Conservation (phyloP, 2,329 filamentous ascomycete species). For the Teratosphaeria destructans region DNA sequence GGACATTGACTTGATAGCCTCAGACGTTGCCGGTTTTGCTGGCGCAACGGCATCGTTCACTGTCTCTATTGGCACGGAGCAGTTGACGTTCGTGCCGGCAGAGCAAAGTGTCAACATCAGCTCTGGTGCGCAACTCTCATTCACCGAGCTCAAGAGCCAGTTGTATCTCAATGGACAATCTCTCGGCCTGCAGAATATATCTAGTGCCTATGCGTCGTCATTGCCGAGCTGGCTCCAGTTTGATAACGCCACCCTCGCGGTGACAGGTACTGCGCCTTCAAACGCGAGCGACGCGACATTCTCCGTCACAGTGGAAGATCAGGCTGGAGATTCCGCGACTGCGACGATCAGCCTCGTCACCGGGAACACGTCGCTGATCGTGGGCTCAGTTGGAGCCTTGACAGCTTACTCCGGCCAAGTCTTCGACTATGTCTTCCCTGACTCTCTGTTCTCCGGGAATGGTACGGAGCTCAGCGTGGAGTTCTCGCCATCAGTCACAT, state of each 20-base stretch:
- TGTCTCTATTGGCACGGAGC: conserved; percentile 60
- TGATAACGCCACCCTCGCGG: conserved; percentile 48
- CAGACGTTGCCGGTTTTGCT: conserved; percentile 68
- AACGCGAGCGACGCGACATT: conserved; percentile 52
- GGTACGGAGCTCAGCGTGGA: conserved; percentile 35
- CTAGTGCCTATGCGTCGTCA: conserved; percentile 38
- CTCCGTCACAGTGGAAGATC: conserved; percentile 49
- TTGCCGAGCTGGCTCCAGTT: conserved; percentile 62
- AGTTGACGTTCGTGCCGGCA: conserved; percentile 53
- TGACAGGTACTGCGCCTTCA: conserved; percentile 56
- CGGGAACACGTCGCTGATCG: conserved; percentile 31
- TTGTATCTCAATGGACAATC: conserved; percentile 25
- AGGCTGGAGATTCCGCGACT: conserved; percentile 49
- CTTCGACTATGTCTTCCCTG: conserved; percentile 40
- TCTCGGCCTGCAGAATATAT: conserved; percentile 41
- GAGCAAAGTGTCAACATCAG: conserved; percentile 33
- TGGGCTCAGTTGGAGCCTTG: conserved; percentile 32
- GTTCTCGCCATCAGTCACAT: conserved; percentile 33
- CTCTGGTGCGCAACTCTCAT: conserved; percentile 22
- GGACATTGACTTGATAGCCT: conserved; percentile 62
- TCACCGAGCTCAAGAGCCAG: conserved; percentile 20
- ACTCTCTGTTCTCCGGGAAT: conserved; percentile 31
- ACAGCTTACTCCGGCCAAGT: conserved; percentile 40
- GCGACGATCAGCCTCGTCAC: conserved; percentile 37
- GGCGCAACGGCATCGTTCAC: conserved; percentile 56